Evolutionary conservation across 2,329 filamentous ascomycete species (phyloP).

Genomic region (Ophioceras dolichostomum): DNA sequence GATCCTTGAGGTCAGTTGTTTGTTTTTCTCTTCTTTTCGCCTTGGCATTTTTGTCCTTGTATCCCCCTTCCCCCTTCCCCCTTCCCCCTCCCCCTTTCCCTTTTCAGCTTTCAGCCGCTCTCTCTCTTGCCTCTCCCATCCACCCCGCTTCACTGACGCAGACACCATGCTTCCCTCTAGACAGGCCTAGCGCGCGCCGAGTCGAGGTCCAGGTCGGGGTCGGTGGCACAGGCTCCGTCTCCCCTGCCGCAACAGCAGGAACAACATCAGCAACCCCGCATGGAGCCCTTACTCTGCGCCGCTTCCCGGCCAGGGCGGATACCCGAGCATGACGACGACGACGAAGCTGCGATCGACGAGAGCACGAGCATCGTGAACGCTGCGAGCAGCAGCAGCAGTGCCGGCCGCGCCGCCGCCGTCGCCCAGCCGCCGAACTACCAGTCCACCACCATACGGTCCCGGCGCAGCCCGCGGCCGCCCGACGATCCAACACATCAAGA

Average conservation of each 20-base stretch:
- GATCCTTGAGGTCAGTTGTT: conserved; percentile 19
- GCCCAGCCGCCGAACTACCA: conserved; percentile 1
- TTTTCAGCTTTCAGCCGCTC: neutral
- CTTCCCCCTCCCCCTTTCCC: conserved; percentile 5
- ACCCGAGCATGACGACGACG: neutral
- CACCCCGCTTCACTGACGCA: neutral
- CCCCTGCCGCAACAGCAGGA: too few relatives aligned
- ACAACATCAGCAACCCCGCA: too few relatives aligned
- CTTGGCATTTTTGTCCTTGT: neutral
- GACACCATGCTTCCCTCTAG: neutral
- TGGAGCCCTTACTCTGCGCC: conserved; percentile 1
- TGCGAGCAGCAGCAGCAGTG: neutral
- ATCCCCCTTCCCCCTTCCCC: conserved; percentile 3
- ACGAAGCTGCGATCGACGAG: neutral
- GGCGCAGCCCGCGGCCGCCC: neutral
- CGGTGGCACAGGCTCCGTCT: neutral
- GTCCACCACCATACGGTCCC: neutral
- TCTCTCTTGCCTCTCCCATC: conserved; percentile 9
- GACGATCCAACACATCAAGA: too few relatives aligned
- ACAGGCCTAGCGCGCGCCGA: conserved; percentile 2
- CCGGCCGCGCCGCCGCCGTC: neutral
- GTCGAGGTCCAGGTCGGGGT: neutral
- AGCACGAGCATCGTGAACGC: too few relatives aligned
- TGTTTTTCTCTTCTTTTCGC: neutral
- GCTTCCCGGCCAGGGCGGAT: neutral